Evolutionary conservation across 2,329 filamentous ascomycete species (phyloP).

Genomic region (Talaromyces albobiverticillius): DNA sequence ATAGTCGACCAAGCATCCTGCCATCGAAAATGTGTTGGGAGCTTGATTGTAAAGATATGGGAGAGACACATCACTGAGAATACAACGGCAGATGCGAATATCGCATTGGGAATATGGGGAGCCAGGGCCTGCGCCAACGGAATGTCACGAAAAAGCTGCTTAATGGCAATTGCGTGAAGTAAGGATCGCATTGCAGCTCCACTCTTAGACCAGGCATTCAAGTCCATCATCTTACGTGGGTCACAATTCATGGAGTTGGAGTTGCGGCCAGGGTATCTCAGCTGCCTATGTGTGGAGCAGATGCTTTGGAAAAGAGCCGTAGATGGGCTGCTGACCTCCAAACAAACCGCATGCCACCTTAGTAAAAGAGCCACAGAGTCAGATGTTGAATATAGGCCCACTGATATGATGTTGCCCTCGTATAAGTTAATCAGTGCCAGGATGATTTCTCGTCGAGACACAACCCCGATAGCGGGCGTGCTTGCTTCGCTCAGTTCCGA

Average conservation of each 20-base stretch:
- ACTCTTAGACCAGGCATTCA: conserved; percentile 14
- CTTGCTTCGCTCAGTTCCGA: conserved; percentile 15
- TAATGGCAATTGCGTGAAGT: conserved; percentile 17
- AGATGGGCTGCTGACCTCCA: conserved; percentile 17
- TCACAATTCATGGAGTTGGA: no score
- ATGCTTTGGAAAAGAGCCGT: conserved; percentile 15
- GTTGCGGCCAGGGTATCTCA: not conserved
- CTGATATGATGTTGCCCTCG: conserved; percentile 8
- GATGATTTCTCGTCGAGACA: conserved; percentile 11
- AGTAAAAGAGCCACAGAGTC: conserved; percentile 5
- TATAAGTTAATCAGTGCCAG: conserved; percentile 15
- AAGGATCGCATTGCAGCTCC: conserved; percentile 14
- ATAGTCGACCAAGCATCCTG: not conserved
- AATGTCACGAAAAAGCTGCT: conserved; percentile 13
- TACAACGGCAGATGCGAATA: conserved; percentile 18
- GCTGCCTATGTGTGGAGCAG: not conserved
- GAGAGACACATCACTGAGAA: conserved; percentile 14
- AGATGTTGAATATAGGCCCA: not conserved
- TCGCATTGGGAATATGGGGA: conserved; percentile 17
- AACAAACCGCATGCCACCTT: conserved; percentile 20
- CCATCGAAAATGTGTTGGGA: not conserved
- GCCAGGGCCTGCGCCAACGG: conserved; percentile 13
- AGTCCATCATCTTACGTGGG: conserved; percentile 11
- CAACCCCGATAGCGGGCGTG: conserved; percentile 10
- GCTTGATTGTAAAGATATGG: not conserved